Conservation (phyloP, 176 grass and related monocot genomes). For the Eremochloa ophiuroides region DNA sequence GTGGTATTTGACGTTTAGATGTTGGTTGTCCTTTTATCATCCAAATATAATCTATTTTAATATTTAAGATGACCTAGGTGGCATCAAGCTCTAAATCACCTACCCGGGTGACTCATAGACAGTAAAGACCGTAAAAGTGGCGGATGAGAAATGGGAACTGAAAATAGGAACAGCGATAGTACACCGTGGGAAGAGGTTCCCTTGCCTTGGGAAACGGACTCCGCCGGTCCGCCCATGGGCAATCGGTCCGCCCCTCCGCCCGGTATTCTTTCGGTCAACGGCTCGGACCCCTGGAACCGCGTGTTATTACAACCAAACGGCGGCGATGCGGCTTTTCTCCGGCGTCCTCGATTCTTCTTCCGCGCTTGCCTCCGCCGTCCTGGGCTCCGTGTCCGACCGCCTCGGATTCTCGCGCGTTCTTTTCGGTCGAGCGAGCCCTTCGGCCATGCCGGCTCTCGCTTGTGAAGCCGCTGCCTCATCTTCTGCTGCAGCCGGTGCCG, state of each 20-base stretch:
- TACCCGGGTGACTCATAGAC: too few relatives aligned
- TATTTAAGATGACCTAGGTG: too few relatives aligned
- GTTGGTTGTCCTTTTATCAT: too few relatives aligned
- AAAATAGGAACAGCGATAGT: too few relatives aligned
- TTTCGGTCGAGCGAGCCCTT: neutral
- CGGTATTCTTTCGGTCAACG: neutral
- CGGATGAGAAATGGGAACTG: too few relatives aligned
- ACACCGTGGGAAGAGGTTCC: too few relatives aligned
- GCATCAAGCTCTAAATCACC: too few relatives aligned
- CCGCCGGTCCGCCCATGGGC: too few relatives aligned
- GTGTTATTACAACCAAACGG: neutral
- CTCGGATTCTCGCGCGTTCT: neutral
- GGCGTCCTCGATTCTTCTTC: neutral
- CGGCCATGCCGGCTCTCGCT: slow-evolving; percentile 27
- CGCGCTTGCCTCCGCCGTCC: neutral
- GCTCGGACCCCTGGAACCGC: neutral
- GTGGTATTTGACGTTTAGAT: too few relatives aligned
- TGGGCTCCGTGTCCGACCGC: neutral
- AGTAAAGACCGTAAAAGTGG: too few relatives aligned
- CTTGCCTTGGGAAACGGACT: too few relatives aligned
- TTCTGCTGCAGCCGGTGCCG: slow-evolving; percentile 9
- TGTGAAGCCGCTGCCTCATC: neutral
- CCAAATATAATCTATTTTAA: too few relatives aligned
- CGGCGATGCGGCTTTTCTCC: neutral
- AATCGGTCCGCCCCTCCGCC: neutral